Base-by-base conservation (phyloP, 2,329 filamentous ascomycete genomes). In the Penicillium sp. region DNA sequence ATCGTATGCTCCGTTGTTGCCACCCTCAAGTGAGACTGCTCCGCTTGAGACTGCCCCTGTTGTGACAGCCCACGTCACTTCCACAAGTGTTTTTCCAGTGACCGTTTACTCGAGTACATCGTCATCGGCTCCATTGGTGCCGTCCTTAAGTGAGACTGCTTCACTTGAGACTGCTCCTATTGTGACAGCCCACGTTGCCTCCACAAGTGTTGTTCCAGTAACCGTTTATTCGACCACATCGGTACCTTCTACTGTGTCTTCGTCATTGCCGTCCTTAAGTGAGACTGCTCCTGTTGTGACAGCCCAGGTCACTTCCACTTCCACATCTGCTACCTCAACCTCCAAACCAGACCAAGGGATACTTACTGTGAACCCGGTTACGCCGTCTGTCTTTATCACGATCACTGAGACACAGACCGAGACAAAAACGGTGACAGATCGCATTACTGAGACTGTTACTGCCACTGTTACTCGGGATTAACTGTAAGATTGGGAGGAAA, bases 391-490 rank as follows among this genome's bases (percentile, higher is more conserved):
- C 5, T 44, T 58, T n/a, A 39, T 65, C 17, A 60, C 58, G 2
- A 44, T 67, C 25, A 65, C 59, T 4, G 51, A 56, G 15, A 60
- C 61, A 0, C 25, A 33, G 15, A 60, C 63, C 0, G 36, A 58
- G 29, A 61, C 53, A 10, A 44, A 54, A 33, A 68, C 66, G 5
- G 60, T 56, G 19, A 67, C 62, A n/a, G 55, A 56, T 6, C 66
- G 60, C 19, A 31, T 47, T 41, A 53, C 29, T 25, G 55, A 48
- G 42, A 57, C 55, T 48, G 55, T 47, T 17, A 57, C 55, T 53
- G 49, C 42, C 15, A 57, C 42, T 21, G 42, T 57, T n/a, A 53
- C 55, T 47, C 42, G 49, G 17, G n/a, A 19, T 49, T 47, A 23
- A 27, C 2, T 13, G 9, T 31, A n/a, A 35, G 4, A n/a, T 36